A percentile compares a stretch with the other conserved stretches of the same genome.
These are phyloP conservation scores for Agaricus subrufescens DNA, from an alignment of 768 basidiomycete genomes.

Conservation along the genomic window DNA sequence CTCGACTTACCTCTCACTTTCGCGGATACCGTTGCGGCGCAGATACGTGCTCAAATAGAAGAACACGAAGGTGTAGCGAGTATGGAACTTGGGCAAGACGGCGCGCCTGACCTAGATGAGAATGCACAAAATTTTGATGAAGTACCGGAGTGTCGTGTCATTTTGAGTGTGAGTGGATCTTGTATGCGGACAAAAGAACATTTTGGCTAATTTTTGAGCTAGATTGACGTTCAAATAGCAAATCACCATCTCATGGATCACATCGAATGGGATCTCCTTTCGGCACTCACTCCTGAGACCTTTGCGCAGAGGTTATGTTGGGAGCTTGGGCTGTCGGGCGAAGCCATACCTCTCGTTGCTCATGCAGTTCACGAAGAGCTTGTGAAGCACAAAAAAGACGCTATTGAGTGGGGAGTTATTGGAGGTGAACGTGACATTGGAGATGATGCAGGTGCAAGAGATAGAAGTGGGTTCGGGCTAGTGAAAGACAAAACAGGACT, in stretches of 20 bases:
- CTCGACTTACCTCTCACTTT: conserved; percentile 70
- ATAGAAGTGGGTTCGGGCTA: conserved; percentile 48
- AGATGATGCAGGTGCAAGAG: conserved; percentile 31
- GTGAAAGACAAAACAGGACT: conserved; percentile 82
- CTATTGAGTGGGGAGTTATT: conserved; percentile 90
- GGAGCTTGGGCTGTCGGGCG: conserved; percentile 86
- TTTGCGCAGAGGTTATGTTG: conserved; percentile 77
- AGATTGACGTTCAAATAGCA: conserved; percentile 98
- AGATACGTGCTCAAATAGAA: conserved; percentile 88
- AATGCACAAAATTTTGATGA: conserved; percentile 44
- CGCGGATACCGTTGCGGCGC: conserved; percentile 75
- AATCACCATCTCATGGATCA: conserved; percentile 89
- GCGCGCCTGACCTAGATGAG: conserved; percentile 42
- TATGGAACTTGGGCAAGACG: conserved; percentile 68
- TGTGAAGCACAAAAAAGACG: conserved; percentile 92
- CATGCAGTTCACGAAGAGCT: conserved; percentile 96
- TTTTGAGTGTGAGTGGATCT: conserved; percentile 59
- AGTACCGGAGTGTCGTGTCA: conserved; percentile 74
- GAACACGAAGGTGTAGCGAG: conserved; percentile 82
- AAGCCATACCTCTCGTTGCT: conserved; percentile 83
- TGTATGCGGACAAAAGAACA: neutral
- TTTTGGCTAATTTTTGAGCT: conserved; percentile 6
- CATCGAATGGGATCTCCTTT: conserved; percentile 98
- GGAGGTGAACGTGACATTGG: conserved; percentile 42
- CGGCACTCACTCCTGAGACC: conserved; percentile 81